Evolutionary conservation across 345 rosid species (phyloP).

Genomic region (Durio zibethinus): DNA sequence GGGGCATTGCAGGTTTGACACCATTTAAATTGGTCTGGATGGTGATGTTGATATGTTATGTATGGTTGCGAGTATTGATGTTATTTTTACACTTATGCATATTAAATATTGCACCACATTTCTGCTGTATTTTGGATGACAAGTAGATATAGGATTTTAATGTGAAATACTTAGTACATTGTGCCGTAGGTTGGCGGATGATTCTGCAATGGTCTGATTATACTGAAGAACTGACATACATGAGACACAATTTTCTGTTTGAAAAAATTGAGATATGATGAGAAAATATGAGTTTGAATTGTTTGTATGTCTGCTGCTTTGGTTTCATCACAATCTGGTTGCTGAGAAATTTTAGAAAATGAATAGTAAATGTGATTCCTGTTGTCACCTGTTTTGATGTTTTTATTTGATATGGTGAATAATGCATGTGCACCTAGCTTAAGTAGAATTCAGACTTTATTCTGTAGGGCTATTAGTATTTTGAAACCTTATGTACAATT

Average conservation of each 20-base stretch:
- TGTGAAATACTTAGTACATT: neutral
- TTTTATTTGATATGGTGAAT: slow-evolving; percentile 11
- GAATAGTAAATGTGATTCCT: neutral
- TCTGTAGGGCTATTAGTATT: neutral
- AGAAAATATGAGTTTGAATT: neutral
- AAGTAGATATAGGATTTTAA: neutral
- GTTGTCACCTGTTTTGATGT: slow-evolving; percentile 1
- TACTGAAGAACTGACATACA: neutral
- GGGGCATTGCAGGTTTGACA: slow-evolving; percentile 43
- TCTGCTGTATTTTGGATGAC: neutral
- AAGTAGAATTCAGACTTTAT: neutral
- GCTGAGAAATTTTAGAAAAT: neutral
- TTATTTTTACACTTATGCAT: neutral
- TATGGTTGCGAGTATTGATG: neutral
- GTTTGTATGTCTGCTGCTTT: neutral
- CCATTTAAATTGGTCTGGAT: neutral
- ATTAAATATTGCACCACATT: neutral
- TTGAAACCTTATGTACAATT: neutral
- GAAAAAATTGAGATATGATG: neutral
- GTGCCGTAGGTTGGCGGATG: neutral
- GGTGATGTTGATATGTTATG: neutral
- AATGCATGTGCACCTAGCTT: neutral
- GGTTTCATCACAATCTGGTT: neutral
- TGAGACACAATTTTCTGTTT: neutral
- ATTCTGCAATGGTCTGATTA: neutral